Evolutionary conservation across 2,329 filamentous ascomycete genomes (phyloP).

Genomic region (Teratosphaeria viscida): DNA sequence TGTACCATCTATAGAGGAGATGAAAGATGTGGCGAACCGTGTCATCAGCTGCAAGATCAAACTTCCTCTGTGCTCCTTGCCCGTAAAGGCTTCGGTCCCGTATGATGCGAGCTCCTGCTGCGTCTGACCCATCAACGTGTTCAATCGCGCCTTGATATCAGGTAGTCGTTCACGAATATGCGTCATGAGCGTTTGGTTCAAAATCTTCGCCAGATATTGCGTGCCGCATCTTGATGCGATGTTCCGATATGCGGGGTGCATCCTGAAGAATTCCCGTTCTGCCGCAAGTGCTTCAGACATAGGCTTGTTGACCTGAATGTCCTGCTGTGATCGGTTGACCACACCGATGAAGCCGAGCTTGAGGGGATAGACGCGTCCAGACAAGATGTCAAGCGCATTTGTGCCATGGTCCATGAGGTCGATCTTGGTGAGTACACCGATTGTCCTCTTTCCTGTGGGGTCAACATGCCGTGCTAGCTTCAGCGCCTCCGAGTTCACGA

Average conservation of each 20-base stretch:
- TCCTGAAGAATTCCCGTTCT: slow-evolving; percentile 90
- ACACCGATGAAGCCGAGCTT: slow-evolving; percentile 98
- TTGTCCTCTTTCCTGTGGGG: slow-evolving; percentile 83
- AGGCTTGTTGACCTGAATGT: slow-evolving; percentile 93
- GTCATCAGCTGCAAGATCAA: slow-evolving; percentile 97
- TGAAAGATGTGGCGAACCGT: slow-evolving; percentile 93
- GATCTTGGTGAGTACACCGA: slow-evolving; percentile 92
- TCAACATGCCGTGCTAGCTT: slow-evolving; percentile 97
- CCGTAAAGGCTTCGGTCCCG: slow-evolving; percentile 93
- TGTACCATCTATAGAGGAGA: slow-evolving; percentile 96
- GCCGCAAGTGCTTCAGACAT: slow-evolving; percentile 82
- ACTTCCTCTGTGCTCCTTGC: slow-evolving; percentile 91
- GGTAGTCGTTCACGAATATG: slow-evolving; percentile 93
- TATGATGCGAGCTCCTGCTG: slow-evolving; percentile 98
- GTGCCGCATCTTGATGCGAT: slow-evolving; percentile 91
- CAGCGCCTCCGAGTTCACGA: slow-evolving; percentile 94
- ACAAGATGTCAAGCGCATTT: slow-evolving; percentile 95
- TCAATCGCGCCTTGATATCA: slow-evolving; percentile 94
- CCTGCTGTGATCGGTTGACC: slow-evolving; percentile 94
- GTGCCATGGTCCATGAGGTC: slow-evolving; percentile 99
- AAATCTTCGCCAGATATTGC: slow-evolving; percentile 83
- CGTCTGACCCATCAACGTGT: slow-evolving; percentile 98
- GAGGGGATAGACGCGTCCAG: slow-evolving; percentile 87
- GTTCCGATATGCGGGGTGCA: slow-evolving; percentile 93
- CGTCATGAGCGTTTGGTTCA: slow-evolving; percentile 90